Base-by-base conservation (phyloP, 139 green algal genomes). In the Tetradesmus lagerheimii region DNA sequence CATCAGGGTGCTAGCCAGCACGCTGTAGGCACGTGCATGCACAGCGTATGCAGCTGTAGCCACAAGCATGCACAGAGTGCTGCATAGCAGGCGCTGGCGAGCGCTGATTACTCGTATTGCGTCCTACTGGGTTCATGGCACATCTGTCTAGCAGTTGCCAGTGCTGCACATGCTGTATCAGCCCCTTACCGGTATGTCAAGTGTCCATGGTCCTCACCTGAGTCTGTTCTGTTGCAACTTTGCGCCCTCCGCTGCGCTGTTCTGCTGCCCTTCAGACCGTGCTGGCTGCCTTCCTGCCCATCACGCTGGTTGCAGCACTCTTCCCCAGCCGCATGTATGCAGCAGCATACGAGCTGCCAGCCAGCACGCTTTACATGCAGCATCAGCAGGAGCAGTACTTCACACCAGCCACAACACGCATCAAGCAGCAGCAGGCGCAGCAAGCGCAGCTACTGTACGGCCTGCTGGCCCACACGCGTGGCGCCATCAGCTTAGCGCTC, bases 301-400 rank as follows among this genome's bases (percentile, higher is more conserved):
- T 86, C 38, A 87, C 87, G 11, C 37, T 91, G 16, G 29, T 86
- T 25, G 87, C 87, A 62, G 76, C 79, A 14, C 87, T 91, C 3
- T 91, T 91, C 75, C 87, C 87, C 35, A 66, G 57, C 57, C 78
- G 87, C 38, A 64, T 87, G 16, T 45, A 64, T n/a, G 71, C 39
- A 37, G 25, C 29, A 37, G 87, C 87, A 31, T 87, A 87, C 39
- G 87, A 91, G 41, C 78, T 91, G 16, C 87, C 87, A 38, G 50
- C 86, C 34, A 82, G 86, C 75, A n/a, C 27, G 38, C 43, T 84
- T 0, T 64, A 80, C 83, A n/a, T n/a, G 8, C 74, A 77, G 31
- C 34, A 57, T 6, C 50, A 77, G 34, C 53, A 39, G 0, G 64
- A 88, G 64, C 62, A 62, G 64, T 80, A 80, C 64, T 88, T 88